These are phyloP conservation scores for Filobasidium floriforme DNA, from an alignment of 768 basidiomycete species.

Conservation along the genomic window DNA sequence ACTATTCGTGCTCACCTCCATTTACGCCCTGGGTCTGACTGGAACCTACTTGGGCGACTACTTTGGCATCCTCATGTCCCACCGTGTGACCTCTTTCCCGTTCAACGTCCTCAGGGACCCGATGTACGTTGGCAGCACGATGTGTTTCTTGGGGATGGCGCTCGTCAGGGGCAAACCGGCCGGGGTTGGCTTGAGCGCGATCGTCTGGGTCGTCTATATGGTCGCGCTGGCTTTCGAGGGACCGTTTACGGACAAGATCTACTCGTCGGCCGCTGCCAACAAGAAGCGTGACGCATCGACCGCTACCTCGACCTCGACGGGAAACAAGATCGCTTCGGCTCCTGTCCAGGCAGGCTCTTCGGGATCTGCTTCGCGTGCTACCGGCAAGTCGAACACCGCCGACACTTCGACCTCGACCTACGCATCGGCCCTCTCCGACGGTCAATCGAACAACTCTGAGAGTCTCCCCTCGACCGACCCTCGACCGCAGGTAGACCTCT, in stretches of 20 bases:
- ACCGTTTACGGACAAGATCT: conserved; percentile 50
- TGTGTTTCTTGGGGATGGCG: conserved; percentile 78
- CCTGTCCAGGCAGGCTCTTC: no score
- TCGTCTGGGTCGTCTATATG: conserved; percentile 75
- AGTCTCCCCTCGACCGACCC: conserved; percentile 24
- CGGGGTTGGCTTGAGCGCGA: conserved; percentile 68
- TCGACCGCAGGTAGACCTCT: conserved; percentile 4
- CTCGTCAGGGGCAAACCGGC: conserved; percentile 64
- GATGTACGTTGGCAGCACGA: conserved; percentile 93
- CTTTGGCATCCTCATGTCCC: conserved; percentile 57
- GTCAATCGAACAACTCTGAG: conserved; percentile 4
- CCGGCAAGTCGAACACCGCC: conserved; percentile 21
- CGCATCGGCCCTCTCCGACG: conserved; percentile 27
- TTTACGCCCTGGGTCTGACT: conserved; percentile 83
- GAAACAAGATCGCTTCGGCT: not conserved
- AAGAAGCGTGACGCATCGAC: conserved; percentile 20
- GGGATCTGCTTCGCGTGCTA: no score
- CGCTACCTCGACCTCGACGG: conserved; percentile 3
- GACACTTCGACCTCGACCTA: conserved; percentile 23
- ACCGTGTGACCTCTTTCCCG: conserved; percentile 88
- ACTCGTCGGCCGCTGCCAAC: conserved; percentile 34
- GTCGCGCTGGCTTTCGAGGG: conserved; percentile 81
- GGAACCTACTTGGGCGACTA: conserved; percentile 64
- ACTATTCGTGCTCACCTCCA: conserved; percentile 76
- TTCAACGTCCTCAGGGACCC: conserved; percentile 88